Conservation (phyloP, 441 rosid genomes). For the Gossypium armourianum region DNA sequence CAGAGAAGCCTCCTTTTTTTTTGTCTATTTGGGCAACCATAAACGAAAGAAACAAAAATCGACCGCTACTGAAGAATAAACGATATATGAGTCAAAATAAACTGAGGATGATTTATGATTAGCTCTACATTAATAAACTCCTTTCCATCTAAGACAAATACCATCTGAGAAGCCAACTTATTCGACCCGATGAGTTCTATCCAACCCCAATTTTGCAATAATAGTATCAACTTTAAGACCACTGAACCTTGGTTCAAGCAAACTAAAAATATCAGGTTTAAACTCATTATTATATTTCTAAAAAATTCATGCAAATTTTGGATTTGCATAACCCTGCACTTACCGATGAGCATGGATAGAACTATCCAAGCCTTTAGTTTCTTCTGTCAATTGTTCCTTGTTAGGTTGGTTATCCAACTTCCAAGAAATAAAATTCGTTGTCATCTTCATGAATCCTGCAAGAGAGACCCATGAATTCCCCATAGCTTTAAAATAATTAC, state of each 20-base stretch:
- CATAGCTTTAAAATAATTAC: neutral
- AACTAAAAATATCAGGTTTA: neutral
- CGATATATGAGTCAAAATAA: neutral
- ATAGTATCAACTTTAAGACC: neutral
- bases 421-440: neutral
- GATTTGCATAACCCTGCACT: neutral
- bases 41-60: neutral
- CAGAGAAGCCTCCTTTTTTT: neutral
- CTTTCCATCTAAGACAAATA: neutral
- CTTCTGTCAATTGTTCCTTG: neutral
- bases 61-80: neutral
- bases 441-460: neutral
- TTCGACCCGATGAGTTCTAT: neutral
- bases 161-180: neutral
- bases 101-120: neutral
- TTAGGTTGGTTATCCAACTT: neutral
- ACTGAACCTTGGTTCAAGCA: neutral
- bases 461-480: neutral
- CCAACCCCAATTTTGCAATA: neutral
- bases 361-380: neutral
- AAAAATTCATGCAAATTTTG: neutral
- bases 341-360: neutral
- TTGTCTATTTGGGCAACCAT: neutral
- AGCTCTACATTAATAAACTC: neutral
- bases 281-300: neutral